A percentile compares a stretch with the other conserved stretches of the same genome.
Evolutionary conservation across 1,284 basidiomycete species (phyloP).

Genomic region (Cutaneotrichosporon cyanovorans): DNA sequence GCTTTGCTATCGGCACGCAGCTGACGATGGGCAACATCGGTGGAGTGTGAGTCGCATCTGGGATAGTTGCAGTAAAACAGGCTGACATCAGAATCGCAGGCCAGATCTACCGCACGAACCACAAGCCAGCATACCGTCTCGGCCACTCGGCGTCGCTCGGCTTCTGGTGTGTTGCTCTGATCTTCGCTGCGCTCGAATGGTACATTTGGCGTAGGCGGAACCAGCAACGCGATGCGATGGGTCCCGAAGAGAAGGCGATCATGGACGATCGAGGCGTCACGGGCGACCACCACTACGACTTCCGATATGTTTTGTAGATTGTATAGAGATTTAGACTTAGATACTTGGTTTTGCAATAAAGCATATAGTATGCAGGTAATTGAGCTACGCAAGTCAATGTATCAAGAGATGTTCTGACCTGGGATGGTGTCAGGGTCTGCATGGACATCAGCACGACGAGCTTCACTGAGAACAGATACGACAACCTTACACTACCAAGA

Average conservation of each 20-base stretch:
- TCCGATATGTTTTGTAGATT: slow-evolving; percentile 9
- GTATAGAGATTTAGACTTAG: no score
- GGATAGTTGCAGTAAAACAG: no score
- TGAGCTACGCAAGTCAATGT: no score
- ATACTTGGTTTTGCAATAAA: no score
- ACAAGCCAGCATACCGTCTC: slow-evolving; percentile 10
- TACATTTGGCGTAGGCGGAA: slow-evolving; percentile 11
- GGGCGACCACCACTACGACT: slow-evolving; percentile 14
- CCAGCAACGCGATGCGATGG: slow-evolving; percentile 3
- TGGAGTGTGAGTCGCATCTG: no score
- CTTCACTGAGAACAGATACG: no score
- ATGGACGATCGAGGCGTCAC: slow-evolving; percentile 10
- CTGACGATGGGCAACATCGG: slow-evolving; percentile 30
- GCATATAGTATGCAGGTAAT: no score
- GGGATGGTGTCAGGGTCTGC: no score
- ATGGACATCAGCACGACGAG: no score
- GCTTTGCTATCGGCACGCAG: slow-evolving; percentile 22
- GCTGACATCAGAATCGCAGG: no score
- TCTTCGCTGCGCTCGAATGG: slow-evolving; percentile 8
- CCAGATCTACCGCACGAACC: slow-evolving; percentile 11
- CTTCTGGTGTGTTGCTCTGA: slow-evolving; percentile 5
- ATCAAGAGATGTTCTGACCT: no score
- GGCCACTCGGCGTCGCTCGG: slow-evolving; percentile 7
- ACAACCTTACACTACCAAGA: no score
- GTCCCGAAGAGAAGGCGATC: slow-evolving; percentile 7